Conservation (phyloP, 2,329 filamentous ascomycete species). For the Clarireedia hainanense region DNA sequence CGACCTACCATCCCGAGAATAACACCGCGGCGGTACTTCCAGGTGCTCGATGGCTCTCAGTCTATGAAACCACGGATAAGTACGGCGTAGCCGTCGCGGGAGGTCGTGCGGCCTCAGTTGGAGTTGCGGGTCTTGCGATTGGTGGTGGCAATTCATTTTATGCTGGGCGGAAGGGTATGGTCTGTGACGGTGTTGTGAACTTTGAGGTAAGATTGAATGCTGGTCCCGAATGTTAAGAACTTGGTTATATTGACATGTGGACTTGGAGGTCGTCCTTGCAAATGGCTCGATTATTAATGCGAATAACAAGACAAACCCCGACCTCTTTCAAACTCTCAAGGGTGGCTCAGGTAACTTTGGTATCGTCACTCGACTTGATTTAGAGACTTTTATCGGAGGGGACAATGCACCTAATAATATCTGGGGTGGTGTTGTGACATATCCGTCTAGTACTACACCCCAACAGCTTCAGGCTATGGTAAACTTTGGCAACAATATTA, state of each 20-base stretch:
- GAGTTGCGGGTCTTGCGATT: constrained; percentile 16
- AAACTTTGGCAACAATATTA: not conserved
- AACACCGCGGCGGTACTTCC: constrained; percentile 29
- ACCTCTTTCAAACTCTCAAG: constrained; percentile 45
- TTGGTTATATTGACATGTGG: not conserved
- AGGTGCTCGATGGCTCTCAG: constrained; percentile 30
- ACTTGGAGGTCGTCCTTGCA: constrained; percentile 30
- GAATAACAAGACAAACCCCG: constrained; percentile 35
- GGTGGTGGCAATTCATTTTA: constrained; percentile 22
- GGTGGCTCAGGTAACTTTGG: constrained; percentile 40
- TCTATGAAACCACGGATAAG: not conserved
- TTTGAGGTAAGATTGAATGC: constrained; percentile 2
- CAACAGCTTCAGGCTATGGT: not conserved
- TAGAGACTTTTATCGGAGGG: constrained; percentile 30
- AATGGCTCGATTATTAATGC: constrained; percentile 41
- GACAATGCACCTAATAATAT: not conserved
- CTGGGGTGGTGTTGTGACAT: constrained; percentile 11
- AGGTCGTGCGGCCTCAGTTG: constrained; percentile 12
- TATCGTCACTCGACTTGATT: constrained; percentile 39
- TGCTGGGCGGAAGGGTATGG: constrained; percentile 13
- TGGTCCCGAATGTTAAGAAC: not conserved
- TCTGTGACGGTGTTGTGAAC: constrained; percentile 12
- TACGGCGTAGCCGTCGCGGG: constrained; percentile 9
- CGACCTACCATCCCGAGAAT: constrained; percentile 25
- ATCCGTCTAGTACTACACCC: not conserved